Conservation (phyloP, 2,329 filamentous ascomycete genomes). For the Alternaria tenuissima region DNA sequence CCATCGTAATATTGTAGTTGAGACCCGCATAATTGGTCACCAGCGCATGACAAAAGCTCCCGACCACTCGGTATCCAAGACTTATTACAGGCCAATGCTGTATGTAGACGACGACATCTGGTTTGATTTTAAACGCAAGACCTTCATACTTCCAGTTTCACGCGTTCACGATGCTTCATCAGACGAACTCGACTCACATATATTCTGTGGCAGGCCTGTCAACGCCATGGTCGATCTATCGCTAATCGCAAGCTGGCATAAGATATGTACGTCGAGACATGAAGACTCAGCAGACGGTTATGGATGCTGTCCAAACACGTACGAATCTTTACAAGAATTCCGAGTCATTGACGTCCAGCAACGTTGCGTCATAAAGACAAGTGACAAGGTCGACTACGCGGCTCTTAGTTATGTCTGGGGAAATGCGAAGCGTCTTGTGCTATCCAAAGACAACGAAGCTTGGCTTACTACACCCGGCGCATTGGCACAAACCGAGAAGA, state of each 20-base stretch:
- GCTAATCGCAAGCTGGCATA: not conserved
- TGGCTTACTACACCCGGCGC: slow-evolving; percentile 5
- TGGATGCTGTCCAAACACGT: not conserved
- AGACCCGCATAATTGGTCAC: too few species aligned
- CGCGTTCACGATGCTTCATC: not conserved
- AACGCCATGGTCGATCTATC: not conserved
- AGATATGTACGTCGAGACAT: not conserved
- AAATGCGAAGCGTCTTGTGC: slow-evolving; percentile 3
- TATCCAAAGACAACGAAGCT: not conserved
- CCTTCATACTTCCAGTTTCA: not conserved
- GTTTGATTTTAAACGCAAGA: too few species aligned
- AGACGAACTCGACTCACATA: not conserved
- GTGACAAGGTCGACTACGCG: not conserved
- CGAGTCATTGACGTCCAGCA: not conserved
- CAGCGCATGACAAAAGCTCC: not conserved
- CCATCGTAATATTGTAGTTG: too few species aligned
- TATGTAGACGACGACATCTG: too few species aligned
- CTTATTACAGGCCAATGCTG: not conserved
- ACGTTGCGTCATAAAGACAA: not conserved
- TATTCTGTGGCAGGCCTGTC: not conserved
- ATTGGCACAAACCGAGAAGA: not conserved
- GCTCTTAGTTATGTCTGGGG: slow-evolving; percentile 16
- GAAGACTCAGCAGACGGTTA: not conserved
- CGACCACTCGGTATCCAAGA: not conserved
- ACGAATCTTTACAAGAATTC: not conserved